These are phyloP conservation scores for Myxozyma neotropica DNA, from an alignment of 805 yeast genomes.

Conservation along the genomic window DNA sequence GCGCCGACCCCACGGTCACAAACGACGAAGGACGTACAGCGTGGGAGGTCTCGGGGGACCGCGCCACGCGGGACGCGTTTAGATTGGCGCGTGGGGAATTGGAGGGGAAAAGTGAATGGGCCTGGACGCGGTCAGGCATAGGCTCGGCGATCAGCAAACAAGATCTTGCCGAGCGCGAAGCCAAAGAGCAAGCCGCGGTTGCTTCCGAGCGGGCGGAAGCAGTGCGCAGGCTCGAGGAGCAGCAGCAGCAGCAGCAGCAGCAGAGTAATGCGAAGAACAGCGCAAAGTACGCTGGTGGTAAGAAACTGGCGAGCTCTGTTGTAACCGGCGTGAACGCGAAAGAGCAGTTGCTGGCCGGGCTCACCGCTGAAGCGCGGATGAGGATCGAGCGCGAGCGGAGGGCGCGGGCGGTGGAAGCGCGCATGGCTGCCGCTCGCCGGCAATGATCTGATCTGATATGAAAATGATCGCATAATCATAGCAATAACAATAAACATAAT, in stretches of 20 bases:
- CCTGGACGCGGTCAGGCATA: slow-evolving; percentile 72
- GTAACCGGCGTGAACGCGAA: slow-evolving; percentile 35
- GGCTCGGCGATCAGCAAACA: slow-evolving; percentile 53
- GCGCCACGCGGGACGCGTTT: slow-evolving; percentile 51
- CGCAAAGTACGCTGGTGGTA: background rate
- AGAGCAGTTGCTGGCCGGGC: slow-evolving; percentile 46
- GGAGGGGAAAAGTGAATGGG: slow-evolving; percentile 63
- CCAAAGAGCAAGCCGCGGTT: slow-evolving; percentile 19
- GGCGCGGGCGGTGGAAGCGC: slow-evolving; percentile 94
- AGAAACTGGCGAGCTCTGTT: slow-evolving; percentile 34
- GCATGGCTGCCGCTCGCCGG: slow-evolving; percentile 42
- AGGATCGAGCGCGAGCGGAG: slow-evolving; percentile 89
- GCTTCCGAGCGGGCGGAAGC: slow-evolving; percentile 33
- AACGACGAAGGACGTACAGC: slow-evolving; percentile 66
- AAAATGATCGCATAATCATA: too few relatives aligned
- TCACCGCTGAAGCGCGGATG: slow-evolving; percentile 73
- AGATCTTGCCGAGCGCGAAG: slow-evolving; percentile 39
- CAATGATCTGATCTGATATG: too few relatives aligned
- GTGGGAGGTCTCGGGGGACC: slow-evolving; percentile 61
- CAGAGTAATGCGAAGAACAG: too few relatives aligned
- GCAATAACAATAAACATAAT: too few relatives aligned
- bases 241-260: slow-evolving; percentile 26
- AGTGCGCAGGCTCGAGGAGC: slow-evolving; percentile 32
- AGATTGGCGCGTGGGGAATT: slow-evolving; percentile 66
- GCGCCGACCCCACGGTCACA: slow-evolving; percentile 66